These are phyloP conservation scores for Xylaria sp. DNA, from an alignment of 495 filamentous ascomycete genomes.

Conservation along the genomic window DNA sequence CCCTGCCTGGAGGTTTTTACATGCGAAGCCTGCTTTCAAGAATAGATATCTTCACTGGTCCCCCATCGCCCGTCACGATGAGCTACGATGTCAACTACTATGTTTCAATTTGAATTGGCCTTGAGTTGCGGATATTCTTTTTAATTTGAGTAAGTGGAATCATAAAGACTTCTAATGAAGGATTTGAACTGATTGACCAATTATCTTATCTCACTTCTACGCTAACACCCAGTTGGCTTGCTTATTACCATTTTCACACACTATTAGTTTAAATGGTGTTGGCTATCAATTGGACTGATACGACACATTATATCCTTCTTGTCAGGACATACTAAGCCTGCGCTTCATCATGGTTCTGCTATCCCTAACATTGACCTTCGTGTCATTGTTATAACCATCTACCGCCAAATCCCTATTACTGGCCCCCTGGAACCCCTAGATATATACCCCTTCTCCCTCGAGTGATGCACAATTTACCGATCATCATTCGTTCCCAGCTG, in stretches of 20 bases:
- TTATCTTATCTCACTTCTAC: not conserved
- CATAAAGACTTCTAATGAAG: not conserved
- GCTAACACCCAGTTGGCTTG: not conserved
- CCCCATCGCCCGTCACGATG: not conserved
- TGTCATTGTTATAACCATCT: not conserved
- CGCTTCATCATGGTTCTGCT: not conserved
- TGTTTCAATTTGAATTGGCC: not conserved
- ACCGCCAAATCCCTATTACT: conserved; percentile 1
- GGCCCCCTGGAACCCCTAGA: not conserved
- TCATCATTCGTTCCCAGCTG: not conserved
- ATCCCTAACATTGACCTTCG: not conserved
- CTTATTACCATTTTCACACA: not conserved
- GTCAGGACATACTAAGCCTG: not conserved
- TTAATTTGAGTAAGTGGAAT: not conserved
- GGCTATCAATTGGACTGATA: not conserved
- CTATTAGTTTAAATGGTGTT: not conserved
- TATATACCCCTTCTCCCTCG: not conserved
- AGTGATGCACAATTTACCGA: conserved; percentile 12
- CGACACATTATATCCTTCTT: not conserved
- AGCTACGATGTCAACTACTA: not conserved
- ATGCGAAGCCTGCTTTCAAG: not conserved
- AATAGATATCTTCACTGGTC: not conserved
- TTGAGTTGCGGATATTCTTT: not conserved
- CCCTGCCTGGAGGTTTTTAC: conserved; percentile 17
- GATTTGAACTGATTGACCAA: not conserved